Conservation (phyloP, 495 filamentous ascomycete genomes). For the Neurospora sp. region DNA sequence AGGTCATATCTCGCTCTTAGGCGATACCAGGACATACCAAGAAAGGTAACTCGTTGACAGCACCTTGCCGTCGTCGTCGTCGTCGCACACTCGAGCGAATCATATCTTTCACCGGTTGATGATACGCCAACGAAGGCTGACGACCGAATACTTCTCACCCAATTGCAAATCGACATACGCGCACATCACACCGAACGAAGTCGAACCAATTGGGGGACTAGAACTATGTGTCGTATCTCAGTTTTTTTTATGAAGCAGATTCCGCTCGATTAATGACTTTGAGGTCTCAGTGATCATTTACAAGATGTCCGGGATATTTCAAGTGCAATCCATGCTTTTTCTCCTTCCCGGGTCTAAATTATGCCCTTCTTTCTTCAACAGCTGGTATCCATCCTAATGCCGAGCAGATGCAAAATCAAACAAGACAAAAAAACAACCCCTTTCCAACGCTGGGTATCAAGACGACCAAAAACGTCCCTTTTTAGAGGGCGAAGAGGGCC, state of each 20-base stretch:
- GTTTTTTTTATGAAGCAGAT: background rate
- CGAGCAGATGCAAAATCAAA: background rate
- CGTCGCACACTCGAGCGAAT: background rate
- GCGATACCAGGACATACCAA: background rate
- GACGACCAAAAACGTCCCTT: background rate
- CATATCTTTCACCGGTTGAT: background rate
- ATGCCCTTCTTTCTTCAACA: background rate
- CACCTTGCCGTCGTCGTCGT: background rate
- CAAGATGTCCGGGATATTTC: background rate
- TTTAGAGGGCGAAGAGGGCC: conserved; percentile 34
- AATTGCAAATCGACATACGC: background rate
- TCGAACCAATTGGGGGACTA: background rate
- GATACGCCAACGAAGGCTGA: background rate
- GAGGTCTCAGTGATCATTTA: background rate
- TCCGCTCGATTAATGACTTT: background rate
- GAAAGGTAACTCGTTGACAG: background rate
- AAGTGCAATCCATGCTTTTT: background rate
- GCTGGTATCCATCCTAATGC: background rate
- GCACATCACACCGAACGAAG: background rate
- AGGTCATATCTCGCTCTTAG: background rate
- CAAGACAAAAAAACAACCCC: background rate
- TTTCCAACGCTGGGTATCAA: background rate
- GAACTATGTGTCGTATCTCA: background rate
- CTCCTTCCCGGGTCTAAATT: background rate
- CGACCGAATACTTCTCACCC: background rate